Conservation (phyloP, 1,284 basidiomycete species). For the Athelia sp. region DNA sequence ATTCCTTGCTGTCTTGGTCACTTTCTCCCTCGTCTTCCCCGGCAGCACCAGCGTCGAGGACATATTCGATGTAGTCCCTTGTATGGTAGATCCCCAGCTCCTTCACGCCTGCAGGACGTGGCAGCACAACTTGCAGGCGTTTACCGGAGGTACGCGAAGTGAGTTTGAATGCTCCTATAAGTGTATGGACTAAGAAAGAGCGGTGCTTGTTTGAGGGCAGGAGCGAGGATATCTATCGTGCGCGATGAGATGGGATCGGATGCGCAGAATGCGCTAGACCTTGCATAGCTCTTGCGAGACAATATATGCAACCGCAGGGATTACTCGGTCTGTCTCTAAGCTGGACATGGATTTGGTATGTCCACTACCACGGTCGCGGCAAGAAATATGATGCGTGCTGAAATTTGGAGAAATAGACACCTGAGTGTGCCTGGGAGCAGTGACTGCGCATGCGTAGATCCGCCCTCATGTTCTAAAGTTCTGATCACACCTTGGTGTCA, state of each 20-base stretch:
- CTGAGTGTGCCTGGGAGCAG: too few species aligned
- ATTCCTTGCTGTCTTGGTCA: conserved; percentile 29
- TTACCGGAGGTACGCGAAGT: conserved; percentile 28
- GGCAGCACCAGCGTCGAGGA: conserved; percentile 31
- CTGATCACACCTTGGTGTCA: too few species aligned
- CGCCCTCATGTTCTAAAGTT: too few species aligned
- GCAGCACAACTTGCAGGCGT: conserved; percentile 42
- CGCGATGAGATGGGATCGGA: neutral
- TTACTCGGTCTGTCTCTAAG: too few species aligned
- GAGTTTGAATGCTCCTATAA: conserved; percentile 57
- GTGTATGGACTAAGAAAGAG: conserved; percentile 76
- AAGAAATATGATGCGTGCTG: too few species aligned
- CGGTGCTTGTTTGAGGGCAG: conserved; percentile 82
- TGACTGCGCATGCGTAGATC: too few species aligned
- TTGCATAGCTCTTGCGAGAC: neutral
- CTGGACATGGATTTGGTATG: too few species aligned
- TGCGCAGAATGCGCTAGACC: neutral
- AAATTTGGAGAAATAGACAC: too few species aligned
- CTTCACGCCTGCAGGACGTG: conserved; percentile 42
- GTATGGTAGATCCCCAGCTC: conserved; percentile 56
- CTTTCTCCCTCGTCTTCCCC: conserved; percentile 15
- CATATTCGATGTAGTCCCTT: conserved; percentile 49
- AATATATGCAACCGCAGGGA: neutral
- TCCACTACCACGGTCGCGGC: too few species aligned
- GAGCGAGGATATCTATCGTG: conserved; percentile 52